Percentiles rank a stretch among this genome's conserved stretches.
Evolutionary conservation across 2,329 filamentous ascomycete species (phyloP).

Genomic region (Kalaharituber pfeilii): DNA sequence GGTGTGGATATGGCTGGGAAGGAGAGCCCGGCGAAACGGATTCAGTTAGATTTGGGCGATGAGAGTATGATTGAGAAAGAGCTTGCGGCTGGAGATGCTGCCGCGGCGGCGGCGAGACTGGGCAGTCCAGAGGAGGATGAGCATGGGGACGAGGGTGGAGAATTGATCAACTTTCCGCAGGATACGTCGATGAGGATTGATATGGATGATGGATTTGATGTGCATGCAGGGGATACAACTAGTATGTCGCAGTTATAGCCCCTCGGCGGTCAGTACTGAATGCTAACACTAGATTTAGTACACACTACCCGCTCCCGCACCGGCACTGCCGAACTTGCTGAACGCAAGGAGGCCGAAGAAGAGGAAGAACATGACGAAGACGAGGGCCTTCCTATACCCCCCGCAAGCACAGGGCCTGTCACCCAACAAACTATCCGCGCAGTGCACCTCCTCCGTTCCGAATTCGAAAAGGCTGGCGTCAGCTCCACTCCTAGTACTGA

Average conservation of each 20-base stretch:
- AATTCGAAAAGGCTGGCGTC: slow-evolving; percentile 36
- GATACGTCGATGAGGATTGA: slow-evolving; percentile 19
- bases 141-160: slow-evolving; percentile 11
- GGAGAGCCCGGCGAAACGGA: slow-evolving; percentile 12
- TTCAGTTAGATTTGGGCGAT: slow-evolving; percentile 26
- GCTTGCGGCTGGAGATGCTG: slow-evolving; percentile 2
- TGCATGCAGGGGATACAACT: slow-evolving; percentile 41
- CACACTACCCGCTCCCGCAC: neutral
- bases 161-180: slow-evolving; percentile 13
- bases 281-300: neutral
- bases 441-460: slow-evolving; percentile 79
- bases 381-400: slow-evolving; percentile 29
- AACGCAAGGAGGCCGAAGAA: slow-evolving; percentile 29
- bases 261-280: no score
- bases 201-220: slow-evolving; percentile 32
- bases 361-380: slow-evolving; percentile 23
- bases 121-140: slow-evolving; percentile 1
- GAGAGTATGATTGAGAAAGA: slow-evolving; percentile 25
- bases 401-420: slow-evolving; percentile 68
- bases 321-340: slow-evolving; percentile 38
- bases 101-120: slow-evolving; percentile 2
- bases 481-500: slow-evolving; percentile 40
- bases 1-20: slow-evolving; percentile 1
- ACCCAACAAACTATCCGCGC: slow-evolving; percentile 88
- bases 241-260: slow-evolving; percentile 6